Percentiles rank a stretch among this genome's conserved stretches.
These are phyloP conservation scores for Cnidoscolus chayamansa DNA, from an alignment of 441 rosid genomes.

Conservation along the genomic window DNA sequence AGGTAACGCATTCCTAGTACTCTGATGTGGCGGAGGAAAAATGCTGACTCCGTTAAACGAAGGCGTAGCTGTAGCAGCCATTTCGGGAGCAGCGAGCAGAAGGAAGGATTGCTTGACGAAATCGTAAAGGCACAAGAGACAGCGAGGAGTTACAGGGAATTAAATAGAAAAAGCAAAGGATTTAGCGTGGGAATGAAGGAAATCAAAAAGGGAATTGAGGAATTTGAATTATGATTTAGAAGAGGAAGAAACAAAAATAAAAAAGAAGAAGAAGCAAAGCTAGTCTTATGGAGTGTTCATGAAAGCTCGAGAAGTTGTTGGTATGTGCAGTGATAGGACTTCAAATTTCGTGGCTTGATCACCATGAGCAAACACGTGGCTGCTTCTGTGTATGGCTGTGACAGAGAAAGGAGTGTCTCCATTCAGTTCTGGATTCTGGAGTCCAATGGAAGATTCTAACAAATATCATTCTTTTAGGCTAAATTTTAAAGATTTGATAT, in stretches of 20 bases:
- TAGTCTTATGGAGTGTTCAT: constrained; percentile 30
- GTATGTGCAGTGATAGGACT: background rate
- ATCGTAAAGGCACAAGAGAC: constrained; percentile 1
- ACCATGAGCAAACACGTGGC: constrained; percentile 14
- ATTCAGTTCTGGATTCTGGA: background rate
- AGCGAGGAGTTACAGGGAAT: background rate
- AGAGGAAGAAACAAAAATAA: background rate
- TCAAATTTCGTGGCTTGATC: too few species aligned
- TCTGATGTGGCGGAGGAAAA: constrained; percentile 26
- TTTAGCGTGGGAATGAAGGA: constrained; percentile 19
- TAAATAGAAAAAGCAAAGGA: background rate
- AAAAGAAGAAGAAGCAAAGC: background rate
- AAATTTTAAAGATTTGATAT: background rate
- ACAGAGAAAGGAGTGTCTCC: background rate
- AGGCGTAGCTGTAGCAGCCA: constrained; percentile 43
- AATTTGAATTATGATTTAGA: constrained; percentile 5
- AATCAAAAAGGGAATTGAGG: constrained; percentile 1
- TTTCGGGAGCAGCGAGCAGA: constrained; percentile 23
- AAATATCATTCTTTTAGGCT: too few species aligned
- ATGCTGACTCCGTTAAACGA: constrained; percentile 42
- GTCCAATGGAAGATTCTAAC: too few species aligned
- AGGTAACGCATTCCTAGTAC: constrained; percentile 22
- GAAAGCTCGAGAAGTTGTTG: constrained; percentile 44
- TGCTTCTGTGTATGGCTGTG: background rate
- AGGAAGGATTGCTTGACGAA: constrained; percentile 15